Conservation (phyloP, 2,329 filamentous ascomycete species). For the Penicillium sp. region DNA sequence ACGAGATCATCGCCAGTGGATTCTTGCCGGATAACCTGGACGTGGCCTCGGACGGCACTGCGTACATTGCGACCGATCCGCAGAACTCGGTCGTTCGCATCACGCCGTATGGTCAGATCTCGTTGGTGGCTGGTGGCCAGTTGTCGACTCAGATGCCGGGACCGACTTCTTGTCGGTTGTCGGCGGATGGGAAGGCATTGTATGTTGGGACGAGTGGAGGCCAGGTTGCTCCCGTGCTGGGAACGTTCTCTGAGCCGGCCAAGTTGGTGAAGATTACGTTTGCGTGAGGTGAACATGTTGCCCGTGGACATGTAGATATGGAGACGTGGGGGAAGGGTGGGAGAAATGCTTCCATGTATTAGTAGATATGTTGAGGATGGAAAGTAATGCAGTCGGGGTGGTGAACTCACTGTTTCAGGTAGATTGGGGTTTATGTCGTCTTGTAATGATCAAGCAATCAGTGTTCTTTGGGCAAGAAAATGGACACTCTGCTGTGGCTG, state of each 20-base stretch:
- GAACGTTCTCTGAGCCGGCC: constrained; percentile 25
- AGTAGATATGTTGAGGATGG: neutral
- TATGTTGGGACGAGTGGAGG: constrained; percentile 30
- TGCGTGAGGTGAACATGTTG: neutral
- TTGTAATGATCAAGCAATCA: no score
- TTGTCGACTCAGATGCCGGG: constrained; percentile 27
- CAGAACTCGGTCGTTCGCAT: constrained; percentile 29
- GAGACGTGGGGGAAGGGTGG: neutral
- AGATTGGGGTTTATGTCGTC: neutral
- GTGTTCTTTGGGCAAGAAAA: no score
- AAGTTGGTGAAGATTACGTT: constrained; percentile 24
- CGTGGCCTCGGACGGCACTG: constrained; percentile 22
- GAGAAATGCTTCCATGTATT: neutral
- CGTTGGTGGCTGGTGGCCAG: constrained; percentile 25
- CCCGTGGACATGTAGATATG: neutral
- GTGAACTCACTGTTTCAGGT: neutral
- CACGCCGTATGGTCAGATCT: constrained; percentile 23
- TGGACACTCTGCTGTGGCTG: no score
- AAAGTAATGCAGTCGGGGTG: neutral
- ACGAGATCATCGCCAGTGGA: constrained; percentile 26
- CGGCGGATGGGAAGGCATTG: constrained; percentile 18
- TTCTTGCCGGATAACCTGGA: constrained; percentile 28
- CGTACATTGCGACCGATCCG: constrained; percentile 26
- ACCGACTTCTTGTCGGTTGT: constrained; percentile 21
- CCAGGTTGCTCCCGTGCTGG: constrained; percentile 26